These are phyloP conservation scores for Capniomyces stellatus DNA, from an alignment of 371 early-diverging fungal genomes.

Conservation along the genomic window DNA sequence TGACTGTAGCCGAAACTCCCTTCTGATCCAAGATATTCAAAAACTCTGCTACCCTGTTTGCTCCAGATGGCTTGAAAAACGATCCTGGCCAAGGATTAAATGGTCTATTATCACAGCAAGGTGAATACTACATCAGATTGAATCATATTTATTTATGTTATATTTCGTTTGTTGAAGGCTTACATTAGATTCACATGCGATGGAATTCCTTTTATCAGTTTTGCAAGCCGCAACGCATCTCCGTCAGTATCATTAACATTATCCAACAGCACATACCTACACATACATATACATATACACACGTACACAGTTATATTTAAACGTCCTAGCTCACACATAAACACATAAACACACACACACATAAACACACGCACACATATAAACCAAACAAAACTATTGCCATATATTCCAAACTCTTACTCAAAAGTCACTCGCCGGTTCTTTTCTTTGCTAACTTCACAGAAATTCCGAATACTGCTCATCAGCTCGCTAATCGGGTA, in stretches of 20 bases:
- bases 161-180: too few species aligned
- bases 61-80: conserved; percentile 9
- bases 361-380: too few species aligned
- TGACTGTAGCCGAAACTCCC: conserved; percentile 17
- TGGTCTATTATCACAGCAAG: conserved; percentile 24
- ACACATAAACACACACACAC: too few species aligned
- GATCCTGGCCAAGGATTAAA: conserved; percentile 69
- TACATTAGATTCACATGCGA: conserved; percentile 73
- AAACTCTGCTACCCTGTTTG: conserved; percentile 7
- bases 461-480: conserved; percentile 49
- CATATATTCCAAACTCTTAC: too few species aligned
- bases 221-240: conserved; percentile 46
- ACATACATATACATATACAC: background rate
- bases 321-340: too few species aligned
- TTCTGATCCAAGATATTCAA: conserved; percentile 4
- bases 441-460: conserved; percentile 16
- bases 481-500: conserved; percentile 50
- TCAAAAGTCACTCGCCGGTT: conserved; percentile 52
- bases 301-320: too few species aligned
- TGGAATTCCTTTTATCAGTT: conserved; percentile 40
- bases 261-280: conserved; percentile 62
- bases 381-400: too few species aligned
- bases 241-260: conserved; percentile 52
- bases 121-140: background rate
- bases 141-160: too few species aligned